Evolutionary conservation across 148 eudicot genomes (phyloP), one percentile per base, ranked within the genome.

Genomic region (Nepenthes gracilis): DNA sequence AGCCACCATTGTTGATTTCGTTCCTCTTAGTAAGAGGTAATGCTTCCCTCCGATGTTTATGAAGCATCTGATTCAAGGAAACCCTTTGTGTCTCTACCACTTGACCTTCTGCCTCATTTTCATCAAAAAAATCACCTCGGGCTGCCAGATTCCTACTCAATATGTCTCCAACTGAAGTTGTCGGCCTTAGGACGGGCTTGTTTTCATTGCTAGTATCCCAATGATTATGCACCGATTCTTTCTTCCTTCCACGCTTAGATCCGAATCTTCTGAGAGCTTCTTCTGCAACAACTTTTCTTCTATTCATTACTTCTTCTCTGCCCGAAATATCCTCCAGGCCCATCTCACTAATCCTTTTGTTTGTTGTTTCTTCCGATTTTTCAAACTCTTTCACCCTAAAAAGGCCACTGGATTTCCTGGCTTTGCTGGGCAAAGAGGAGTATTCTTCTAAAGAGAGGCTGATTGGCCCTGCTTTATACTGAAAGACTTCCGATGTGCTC

Each of bases 371-470:
- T 61, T 64, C 75, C 47, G 67, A 14, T 47, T 63, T 82, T 54
- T 77, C 65, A 0, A 66, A 36, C 4, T 75, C 73, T 62, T 66
- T 72, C 37, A 67, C 73, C 74, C 72, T 73, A 8, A 64, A 74
- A 48, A 80, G n/a, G 48, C 68, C 74, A 6, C 83, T 83, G 34
- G 75, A 81, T 60, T 80, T 81, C 47, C 71, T 69, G 5, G 87
- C 84, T 59, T 76, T 83, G 61, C 72, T 71, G 36, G 78, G 66
- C 32, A 86, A 71, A 56, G 78, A 57, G n/a, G 68, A 67, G 61
- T 80, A 90, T 69, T 86, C 95, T 69, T 90, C 95, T 35, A 75
- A 68, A 2, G 97, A 75, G 10, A 90, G 83, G 49, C 88, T 86
- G 12, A 90, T 75, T 57, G 81, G 85, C 0, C 69, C 72, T 11